Percentiles rank a stretch among this genome's conserved stretches.
Evolutionary conservation across 2,329 filamentous ascomycete genomes (phyloP).

Genomic region (Ciborinia camelliae): DNA sequence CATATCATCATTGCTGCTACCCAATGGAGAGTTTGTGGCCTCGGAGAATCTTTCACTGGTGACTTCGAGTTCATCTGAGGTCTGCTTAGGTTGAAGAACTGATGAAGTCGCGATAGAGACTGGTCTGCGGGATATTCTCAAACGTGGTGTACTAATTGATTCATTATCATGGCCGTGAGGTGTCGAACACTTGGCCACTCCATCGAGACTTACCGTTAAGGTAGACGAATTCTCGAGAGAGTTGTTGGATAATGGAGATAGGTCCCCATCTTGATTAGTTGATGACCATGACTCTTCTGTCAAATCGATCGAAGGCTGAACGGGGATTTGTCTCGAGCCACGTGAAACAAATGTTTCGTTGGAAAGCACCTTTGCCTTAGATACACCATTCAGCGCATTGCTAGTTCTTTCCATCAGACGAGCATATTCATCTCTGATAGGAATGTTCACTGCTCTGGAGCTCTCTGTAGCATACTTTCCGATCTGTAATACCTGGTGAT

Average conservation of each 20-base stretch:
- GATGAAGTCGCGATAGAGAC: slow-evolving; percentile 3
- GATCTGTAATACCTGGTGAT: slow-evolving; percentile 49
- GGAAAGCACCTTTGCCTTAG: slow-evolving; percentile 25
- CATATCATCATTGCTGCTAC: background rate
- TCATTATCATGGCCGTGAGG: background rate
- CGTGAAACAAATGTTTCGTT: background rate
- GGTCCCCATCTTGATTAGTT: slow-evolving; percentile 30
- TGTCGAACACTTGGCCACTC: background rate
- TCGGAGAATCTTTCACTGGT: background rate
- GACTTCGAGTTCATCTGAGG: background rate
- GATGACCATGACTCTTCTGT: background rate
- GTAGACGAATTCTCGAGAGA: background rate
- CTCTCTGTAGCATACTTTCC: slow-evolving; percentile 38
- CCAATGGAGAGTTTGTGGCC: background rate
- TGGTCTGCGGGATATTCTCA: slow-evolving; percentile 6
- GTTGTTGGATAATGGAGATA: background rate
- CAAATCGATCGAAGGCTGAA: background rate
- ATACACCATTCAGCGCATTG: slow-evolving; percentile 33
- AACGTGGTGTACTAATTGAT: background rate
- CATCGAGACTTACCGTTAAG: background rate
- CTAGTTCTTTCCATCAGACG: slow-evolving; percentile 34
- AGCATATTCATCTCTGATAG: slow-evolving; percentile 33
- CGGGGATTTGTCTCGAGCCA: background rate
- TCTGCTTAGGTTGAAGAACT: background rate
- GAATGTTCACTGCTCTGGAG: slow-evolving; percentile 4